These are phyloP conservation scores for Pseudozyma sp. DNA, from an alignment of 1,284 basidiomycete genomes.

Conservation along the genomic window DNA sequence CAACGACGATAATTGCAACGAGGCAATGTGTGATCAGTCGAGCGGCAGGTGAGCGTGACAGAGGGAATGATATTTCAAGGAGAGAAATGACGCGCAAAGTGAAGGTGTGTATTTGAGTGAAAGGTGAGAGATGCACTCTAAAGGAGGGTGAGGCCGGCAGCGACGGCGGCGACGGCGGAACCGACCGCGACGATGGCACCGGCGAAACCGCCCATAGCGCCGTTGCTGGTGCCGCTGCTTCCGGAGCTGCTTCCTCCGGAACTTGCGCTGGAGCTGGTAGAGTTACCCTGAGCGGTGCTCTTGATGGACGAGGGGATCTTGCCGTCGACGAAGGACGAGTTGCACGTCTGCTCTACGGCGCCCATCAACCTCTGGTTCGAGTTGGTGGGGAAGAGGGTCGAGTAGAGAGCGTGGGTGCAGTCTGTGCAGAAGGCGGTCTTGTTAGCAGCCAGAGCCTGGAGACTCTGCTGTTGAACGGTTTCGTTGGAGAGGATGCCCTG, in stretches of 20 bases:
- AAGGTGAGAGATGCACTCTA: background rate
- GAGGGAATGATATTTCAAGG: too few relatives aligned
- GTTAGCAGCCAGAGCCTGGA: conserved; percentile 25
- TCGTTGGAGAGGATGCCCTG: conserved; percentile 25
- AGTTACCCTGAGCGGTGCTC: conserved; percentile 36
- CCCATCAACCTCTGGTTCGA: conserved; percentile 19
- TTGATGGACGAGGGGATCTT: conserved; percentile 32
- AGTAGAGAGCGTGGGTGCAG: conserved; percentile 44
- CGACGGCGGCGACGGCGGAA: conserved; percentile 28
- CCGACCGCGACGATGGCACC: conserved; percentile 13
- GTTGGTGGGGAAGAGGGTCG: conserved; percentile 30
- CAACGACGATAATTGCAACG: too few relatives aligned
- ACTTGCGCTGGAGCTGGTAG: conserved; percentile 10
- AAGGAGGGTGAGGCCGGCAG: conserved; percentile 37
- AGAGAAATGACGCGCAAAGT: too few relatives aligned
- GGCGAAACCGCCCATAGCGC: conserved; percentile 6
- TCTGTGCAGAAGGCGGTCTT: conserved; percentile 47
- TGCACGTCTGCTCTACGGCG: conserved; percentile 30
- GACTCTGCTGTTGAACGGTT: conserved; percentile 11
- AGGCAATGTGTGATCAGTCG: too few relatives aligned
- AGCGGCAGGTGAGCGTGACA: too few relatives aligned
- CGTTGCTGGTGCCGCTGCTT: conserved; percentile 6
- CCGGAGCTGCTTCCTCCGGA: conserved; percentile 9
- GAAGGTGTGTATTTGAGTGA: too few relatives aligned
- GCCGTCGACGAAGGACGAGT: conserved; percentile 26